phyloP scores from a whole-genome alignment of 345 rosid species.

The Aethionema arabicum region DNA sequence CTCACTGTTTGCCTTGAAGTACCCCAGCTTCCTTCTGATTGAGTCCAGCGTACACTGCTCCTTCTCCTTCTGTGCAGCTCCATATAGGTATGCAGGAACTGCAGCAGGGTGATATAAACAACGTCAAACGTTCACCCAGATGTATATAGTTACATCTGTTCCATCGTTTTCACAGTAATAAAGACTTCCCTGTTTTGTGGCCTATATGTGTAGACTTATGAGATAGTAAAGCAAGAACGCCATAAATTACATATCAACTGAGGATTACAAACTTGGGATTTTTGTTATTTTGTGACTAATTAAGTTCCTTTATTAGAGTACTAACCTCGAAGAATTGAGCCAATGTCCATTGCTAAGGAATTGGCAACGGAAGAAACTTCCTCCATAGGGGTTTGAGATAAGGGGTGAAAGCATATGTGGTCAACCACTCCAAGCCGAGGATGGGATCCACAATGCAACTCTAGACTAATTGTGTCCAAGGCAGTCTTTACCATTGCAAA shows the following conservation, averaged over 20 bases:
- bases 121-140: no score
- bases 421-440: conserved; percentile 94
- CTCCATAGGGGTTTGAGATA: conserved; percentile 55
- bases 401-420: conserved; percentile 87
- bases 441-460: conserved; percentile 73
- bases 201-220: neutral
- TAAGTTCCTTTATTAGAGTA: neutral
- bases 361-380: conserved; percentile 66
- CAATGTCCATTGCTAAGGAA: conserved; percentile 66
- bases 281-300: neutral
- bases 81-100: conserved; percentile 81
- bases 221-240: neutral
- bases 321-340: conserved; percentile 69
- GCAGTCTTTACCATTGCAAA: conserved; percentile 86
- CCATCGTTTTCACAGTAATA: no score
- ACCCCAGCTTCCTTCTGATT: conserved; percentile 80
- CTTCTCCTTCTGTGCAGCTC: conserved; percentile 61
- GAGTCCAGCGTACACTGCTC: conserved; percentile 70
- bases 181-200: conserved; percentile 1
- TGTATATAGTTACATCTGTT: no score
- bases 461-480: conserved; percentile 57
- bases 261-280: no score
- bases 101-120: conserved; percentile 29
- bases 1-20: conserved; percentile 68
- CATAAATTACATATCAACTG: neutral